Evolutionary conservation across 2,329 filamentous ascomycete genomes (phyloP), one percentile per base, ranked within the genome.

Genomic region (Sodiomyces alkalinus): DNA sequence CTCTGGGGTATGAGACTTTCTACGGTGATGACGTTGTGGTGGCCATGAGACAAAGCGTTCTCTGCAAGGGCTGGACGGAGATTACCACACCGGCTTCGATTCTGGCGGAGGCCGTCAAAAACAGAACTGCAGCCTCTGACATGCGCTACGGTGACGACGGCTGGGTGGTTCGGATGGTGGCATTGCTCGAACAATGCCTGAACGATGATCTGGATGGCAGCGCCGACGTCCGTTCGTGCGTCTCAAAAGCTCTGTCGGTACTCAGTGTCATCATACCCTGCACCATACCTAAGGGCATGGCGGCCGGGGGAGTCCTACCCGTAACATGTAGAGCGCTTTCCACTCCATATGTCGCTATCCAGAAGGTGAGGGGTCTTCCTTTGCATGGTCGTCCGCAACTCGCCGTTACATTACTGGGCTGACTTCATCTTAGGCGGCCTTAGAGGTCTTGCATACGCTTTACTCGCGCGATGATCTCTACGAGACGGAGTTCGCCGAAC

Each of bases 1-100:
- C 79, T 12, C 64, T 98, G 19, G 92, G 87, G 3, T 90, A 96
- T 41, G 90, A 96, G 49, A 74, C 94, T 28, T 93, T 96, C 55
- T 81, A 80, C 40, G 74, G 81, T 19, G 90, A 96, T 46, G 90
- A 96, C 52, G 68, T 80, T 2, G 75, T 85, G 4, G 85, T 87
- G 10, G 79, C 80, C 11, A 59, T 93, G 43, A 74, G 87, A 38
- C 81, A 87, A 47, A 79, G 76, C 28, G 72, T 81, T 31, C 67
- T 98, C 36, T 92, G 85, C 47, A 80, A 83, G 48, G 81, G 82
- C 8, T 80, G 90, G 44, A 81, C 96, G 36, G 90, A 96, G 49
- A 85, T 96, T 36, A 92, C 93, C 49, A 92, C 86, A 0, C 83
- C 90, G 2, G 63, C 71, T 15, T 56, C 62, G 2, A 75, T 93